These are phyloP conservation scores for Dillenia suffruticosa DNA, from an alignment of 164 flowering plant genomes.

Conservation along the genomic window DNA sequence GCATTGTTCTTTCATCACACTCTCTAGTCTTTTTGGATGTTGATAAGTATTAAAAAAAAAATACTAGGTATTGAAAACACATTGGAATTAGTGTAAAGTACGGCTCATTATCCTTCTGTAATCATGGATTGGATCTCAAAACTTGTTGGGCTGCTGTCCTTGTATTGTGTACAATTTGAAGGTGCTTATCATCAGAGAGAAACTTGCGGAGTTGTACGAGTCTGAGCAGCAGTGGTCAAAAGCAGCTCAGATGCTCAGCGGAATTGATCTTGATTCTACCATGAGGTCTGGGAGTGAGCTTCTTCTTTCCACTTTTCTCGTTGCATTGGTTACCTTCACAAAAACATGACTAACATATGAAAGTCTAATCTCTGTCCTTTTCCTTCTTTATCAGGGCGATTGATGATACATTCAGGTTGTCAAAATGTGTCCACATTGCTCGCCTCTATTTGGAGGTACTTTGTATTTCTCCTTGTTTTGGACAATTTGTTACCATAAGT, in stretches of 20 bases:
- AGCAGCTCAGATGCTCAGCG: constrained; percentile 99
- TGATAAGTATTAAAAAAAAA: no score
- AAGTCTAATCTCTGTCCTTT: neutral
- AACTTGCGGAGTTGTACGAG: constrained; percentile 95
- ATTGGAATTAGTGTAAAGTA: no score
- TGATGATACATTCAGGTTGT: constrained; percentile 79
- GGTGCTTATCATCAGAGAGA: constrained; percentile 90
- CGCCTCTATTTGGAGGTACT: constrained; percentile 94
- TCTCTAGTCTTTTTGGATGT: no score
- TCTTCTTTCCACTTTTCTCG: constrained; percentile 1
- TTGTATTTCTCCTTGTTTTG: neutral
- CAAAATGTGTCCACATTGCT: constrained; percentile 98
- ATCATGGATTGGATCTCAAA: no score
- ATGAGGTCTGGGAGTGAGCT: constrained; percentile 59
- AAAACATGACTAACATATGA: no score
- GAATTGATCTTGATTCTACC: constrained; percentile 91
- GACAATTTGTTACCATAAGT: no score
- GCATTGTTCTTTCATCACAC: no score
- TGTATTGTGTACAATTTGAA: constrained; percentile 16
- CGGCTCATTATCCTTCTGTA: no score
- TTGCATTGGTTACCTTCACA: neutral
- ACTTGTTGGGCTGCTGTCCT: no score
- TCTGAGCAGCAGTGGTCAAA: constrained; percentile 97
- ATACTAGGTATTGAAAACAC: no score
- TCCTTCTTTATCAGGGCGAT: constrained; percentile 49